Evolutionary conservation across 371 early-diverging fungal species (phyloP), one percentile per base, ranked within the genome.

Genomic region (Rhizopus stolonifer): DNA sequence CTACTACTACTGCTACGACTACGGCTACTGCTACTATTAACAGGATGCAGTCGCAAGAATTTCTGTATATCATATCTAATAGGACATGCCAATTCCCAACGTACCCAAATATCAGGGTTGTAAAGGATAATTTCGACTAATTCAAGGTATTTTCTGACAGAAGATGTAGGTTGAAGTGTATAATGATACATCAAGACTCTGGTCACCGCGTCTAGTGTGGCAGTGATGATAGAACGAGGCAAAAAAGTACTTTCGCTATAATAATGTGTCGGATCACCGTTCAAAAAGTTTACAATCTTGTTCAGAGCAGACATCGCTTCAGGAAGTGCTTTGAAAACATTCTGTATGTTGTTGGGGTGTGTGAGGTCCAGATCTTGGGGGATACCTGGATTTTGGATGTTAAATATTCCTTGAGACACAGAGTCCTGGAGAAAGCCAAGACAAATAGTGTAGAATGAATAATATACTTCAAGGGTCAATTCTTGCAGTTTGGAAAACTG

Each of bases 101-200:
- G 46, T 6, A 34, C 31, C 57, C 61, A 56, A n/a, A 56, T 31
- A 0, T 9, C 19, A 6, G 48, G 44, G 11, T 29, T 33, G 26
- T 17, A 22, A 14, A 56, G 29, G 13, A 61, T 43, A 1, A 10
- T 31, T 21, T 47, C 32, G 22, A 46, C 36, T 29, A 49, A 21
- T 11, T 56, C 53, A 19, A 61, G 21, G 23, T 61, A 43, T 18
- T 61, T 26, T 23, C 57, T 46, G 21, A 44, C 19, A 2, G 29
- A 10, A 9, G 43, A n/a, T 1, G 43, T 46, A 11, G 13, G 24
- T 29, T 56, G 56, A 7, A 56, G 15, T 34, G 25, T 40, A 23
- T 56, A 56, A 7, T 48, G 21, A 31, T 61, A 52, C 61, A 61
- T 61, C 25, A 56, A 23, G 7, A 61, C 38, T 17, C 51, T 56